Conservation (phyloP, 2,329 filamentous ascomycete genomes). For the Verticillium klebahnii region DNA sequence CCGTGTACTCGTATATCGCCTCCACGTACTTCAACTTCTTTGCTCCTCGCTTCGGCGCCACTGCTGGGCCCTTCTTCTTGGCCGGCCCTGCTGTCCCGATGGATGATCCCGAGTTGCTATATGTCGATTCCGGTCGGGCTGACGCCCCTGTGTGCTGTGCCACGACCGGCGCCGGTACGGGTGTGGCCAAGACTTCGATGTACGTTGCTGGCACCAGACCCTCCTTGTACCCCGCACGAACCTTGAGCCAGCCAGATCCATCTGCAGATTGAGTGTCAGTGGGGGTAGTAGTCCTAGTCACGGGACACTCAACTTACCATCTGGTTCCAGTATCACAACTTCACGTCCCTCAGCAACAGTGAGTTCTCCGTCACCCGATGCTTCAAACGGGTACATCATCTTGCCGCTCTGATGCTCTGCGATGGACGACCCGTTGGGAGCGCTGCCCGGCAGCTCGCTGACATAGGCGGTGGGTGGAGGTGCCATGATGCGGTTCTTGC, state of each 20-base stretch:
- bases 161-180: slow-evolving; percentile 29
- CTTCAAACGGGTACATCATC: slow-evolving; percentile 87
- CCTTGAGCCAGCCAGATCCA: slow-evolving; percentile 86
- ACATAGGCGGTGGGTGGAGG: slow-evolving; percentile 82
- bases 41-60: slow-evolving; percentile 83
- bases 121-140: slow-evolving; percentile 66
- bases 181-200: slow-evolving; percentile 59
- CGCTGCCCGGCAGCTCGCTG: slow-evolving; percentile 56
- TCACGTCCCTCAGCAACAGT: slow-evolving; percentile 75
- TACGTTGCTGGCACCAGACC: slow-evolving; percentile 87
- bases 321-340: slow-evolving; percentile 73
- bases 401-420: slow-evolving; percentile 65
- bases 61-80: slow-evolving; percentile 88
- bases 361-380: slow-evolving; percentile 75
- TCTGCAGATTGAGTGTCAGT: slow-evolving; percentile 45
- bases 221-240: slow-evolving; percentile 69
- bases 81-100: slow-evolving; percentile 38
- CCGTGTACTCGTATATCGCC: slow-evolving; percentile 86
- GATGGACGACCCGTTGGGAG: slow-evolving; percentile 36
- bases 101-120: slow-evolving; percentile 73
- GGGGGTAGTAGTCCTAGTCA: neutral
- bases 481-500: slow-evolving; percentile 74
- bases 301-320: slow-evolving; percentile 58
- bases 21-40: slow-evolving; percentile 94
- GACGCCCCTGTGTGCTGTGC: slow-evolving; percentile 41